These are phyloP conservation scores for Phialophora expanda DNA, from an alignment of 2,329 filamentous ascomycete genomes.

Conservation along the genomic window DNA sequence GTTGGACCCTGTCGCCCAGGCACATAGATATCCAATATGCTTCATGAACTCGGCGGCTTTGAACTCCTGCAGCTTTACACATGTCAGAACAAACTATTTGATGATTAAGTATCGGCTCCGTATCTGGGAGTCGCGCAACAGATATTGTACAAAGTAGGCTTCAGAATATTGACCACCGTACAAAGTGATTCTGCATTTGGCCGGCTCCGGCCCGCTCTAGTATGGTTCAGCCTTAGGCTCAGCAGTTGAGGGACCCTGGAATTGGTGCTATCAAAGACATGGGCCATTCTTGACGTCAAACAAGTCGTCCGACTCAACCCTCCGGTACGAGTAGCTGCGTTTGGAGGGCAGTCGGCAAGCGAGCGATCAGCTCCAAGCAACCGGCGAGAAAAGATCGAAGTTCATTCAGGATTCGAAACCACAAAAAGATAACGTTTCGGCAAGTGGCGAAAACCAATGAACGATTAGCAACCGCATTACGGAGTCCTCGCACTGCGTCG, in stretches of 20 bases:
- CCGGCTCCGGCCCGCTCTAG: neutral
- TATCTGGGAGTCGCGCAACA: neutral
- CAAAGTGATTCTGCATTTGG: neutral
- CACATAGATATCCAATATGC: neutral
- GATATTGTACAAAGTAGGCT: neutral
- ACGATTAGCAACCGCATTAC: constrained; percentile 9
- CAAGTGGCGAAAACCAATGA: constrained; percentile 14
- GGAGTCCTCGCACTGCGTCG: constrained; percentile 2
- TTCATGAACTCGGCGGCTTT: neutral
- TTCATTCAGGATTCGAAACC: too few relatives aligned
- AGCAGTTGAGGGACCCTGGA: neutral
- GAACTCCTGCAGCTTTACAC: neutral
- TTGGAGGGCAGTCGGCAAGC: too few relatives aligned
- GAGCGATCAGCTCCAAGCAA: too few relatives aligned
- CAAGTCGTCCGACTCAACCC: too few relatives aligned
- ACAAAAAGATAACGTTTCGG: constrained; percentile 11
- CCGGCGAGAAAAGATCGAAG: neutral
- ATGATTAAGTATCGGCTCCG: neutral
- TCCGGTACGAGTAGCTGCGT: too few relatives aligned
- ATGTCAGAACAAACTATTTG: neutral
- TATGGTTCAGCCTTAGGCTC: neutral
- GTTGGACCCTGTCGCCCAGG: neutral
- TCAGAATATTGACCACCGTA: neutral
- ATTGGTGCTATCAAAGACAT: too few relatives aligned
- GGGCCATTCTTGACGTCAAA: too few relatives aligned